Evolutionary conservation across 2,329 filamentous ascomycete species (phyloP).

Genomic region (Arthrobotrys conoides): DNA sequence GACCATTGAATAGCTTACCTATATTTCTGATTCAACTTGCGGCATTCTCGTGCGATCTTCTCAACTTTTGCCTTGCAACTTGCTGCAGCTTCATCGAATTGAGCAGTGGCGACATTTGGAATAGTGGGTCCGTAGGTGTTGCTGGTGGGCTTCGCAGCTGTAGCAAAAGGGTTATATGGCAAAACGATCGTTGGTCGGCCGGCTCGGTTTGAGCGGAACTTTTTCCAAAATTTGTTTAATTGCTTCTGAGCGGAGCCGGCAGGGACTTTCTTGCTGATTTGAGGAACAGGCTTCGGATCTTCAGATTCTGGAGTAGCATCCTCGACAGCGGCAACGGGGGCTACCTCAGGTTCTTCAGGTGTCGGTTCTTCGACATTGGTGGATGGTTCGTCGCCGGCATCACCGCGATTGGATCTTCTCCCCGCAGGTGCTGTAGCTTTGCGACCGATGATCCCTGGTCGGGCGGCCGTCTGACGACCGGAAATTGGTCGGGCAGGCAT

Average conservation of each 20-base stretch:
- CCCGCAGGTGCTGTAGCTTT: not conserved
- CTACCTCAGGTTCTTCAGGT: constrained; percentile 18
- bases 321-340: not conserved
- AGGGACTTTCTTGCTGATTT: constrained; percentile 42
- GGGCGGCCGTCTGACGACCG: not conserved
- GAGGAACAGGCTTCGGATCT: constrained; percentile 27
- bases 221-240: constrained; percentile 54
- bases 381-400: constrained; percentile 15
- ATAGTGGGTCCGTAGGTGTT: constrained; percentile 37
- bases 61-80: constrained; percentile 69
- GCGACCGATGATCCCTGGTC: no score
- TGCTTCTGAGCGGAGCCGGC: constrained; percentile 49
- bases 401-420: not conserved
- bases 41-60: constrained; percentile 76
- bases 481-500: not conserved
- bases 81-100: constrained; percentile 62
- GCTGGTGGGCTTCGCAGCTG: constrained; percentile 15
- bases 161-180: constrained; percentile 39
- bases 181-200: constrained; percentile 50
- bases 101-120: constrained; percentile 57
- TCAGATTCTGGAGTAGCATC: constrained; percentile 12
- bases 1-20: constrained; percentile 66
- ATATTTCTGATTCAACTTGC: constrained; percentile 86
- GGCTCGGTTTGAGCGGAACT: constrained; percentile 40
- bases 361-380: not conserved